These are phyloP conservation scores for Logfia minima DNA, from an alignment of 129 eudicot genomes.

Conservation along the genomic window DNA sequence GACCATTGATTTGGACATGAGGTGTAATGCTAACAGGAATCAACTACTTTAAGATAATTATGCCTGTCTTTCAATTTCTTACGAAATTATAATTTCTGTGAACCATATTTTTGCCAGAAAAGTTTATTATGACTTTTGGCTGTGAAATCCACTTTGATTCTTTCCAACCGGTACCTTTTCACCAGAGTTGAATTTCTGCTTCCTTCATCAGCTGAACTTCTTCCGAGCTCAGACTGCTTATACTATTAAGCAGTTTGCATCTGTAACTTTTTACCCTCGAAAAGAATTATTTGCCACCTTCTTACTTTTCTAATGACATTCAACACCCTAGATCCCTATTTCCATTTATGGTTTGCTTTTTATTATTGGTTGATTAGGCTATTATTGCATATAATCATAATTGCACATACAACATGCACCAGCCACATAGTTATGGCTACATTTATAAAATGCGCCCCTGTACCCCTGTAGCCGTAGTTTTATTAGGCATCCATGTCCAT, in stretches of 20 bases:
- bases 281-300: not conserved
- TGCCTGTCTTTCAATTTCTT: too few species aligned
- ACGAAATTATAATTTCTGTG: too few species aligned
- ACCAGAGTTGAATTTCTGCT: not conserved
- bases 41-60: not conserved
- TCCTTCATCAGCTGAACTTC: not conserved
- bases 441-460: not conserved
- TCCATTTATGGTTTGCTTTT: not conserved
- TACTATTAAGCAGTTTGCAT: not conserved
- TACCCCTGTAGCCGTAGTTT: not conserved
- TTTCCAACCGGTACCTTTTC: too few species aligned
- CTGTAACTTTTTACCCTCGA: not conserved
- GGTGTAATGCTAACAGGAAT: conserved; percentile 15
- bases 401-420: too few species aligned
- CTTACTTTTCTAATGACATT: not conserved
- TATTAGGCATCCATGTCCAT: too few species aligned
- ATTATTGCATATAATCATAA: not conserved
- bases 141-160: too few species aligned
- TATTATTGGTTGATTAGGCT: not conserved
- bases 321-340: not conserved
- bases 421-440: conserved; percentile 1
- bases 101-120: too few species aligned
- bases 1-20: conserved; percentile 7
- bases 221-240: not conserved
- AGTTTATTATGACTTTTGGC: too few species aligned